A percentile compares a stretch with the other conserved stretches of the same genome.
phyloP scores from a whole-genome alignment of 192 early-diverging fungal genomes.

The Backusella tuberculispora region DNA sequence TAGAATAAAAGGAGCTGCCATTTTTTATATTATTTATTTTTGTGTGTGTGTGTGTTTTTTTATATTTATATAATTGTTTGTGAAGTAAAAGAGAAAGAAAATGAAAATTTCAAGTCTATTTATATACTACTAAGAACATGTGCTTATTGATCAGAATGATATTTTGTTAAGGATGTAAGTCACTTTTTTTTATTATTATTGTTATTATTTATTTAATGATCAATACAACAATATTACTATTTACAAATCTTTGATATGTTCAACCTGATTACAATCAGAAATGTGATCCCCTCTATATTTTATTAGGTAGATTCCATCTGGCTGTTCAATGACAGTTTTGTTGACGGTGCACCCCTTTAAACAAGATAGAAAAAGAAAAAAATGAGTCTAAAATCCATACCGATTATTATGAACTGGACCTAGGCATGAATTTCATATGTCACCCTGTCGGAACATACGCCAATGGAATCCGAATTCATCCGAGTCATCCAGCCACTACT shows the following conservation, averaged over 20 bases:
- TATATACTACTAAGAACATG: conserved; percentile 2
- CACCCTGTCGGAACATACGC: conserved; percentile 16
- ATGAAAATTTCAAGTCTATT: conserved; percentile 5
- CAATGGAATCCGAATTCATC: conserved; percentile 15
- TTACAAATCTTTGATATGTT: conserved; percentile 23
- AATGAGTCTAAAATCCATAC: conserved; percentile 3
- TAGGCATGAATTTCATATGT: conserved; percentile 33
- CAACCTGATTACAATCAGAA: conserved; percentile 47
- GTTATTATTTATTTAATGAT: background rate
- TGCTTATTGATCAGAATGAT: conserved; percentile 13
- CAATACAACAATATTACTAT: background rate
- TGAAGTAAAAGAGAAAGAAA: conserved; percentile 14
- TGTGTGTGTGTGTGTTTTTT: background rate
- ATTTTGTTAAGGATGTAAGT: conserved; percentile 7
- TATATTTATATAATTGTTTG: background rate
- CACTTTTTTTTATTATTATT: conserved; percentile 1
- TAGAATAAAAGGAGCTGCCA: conserved; percentile 17
- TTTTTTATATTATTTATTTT: background rate
- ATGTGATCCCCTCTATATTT: conserved; percentile 59
- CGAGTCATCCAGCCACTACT: conserved; percentile 20
- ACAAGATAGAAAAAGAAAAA: conserved; percentile 8
- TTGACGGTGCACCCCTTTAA: conserved; percentile 47
- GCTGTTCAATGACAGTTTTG: conserved; percentile 58
- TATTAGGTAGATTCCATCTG: conserved; percentile 53
- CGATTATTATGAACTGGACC: conserved; percentile 11